Conservation (phyloP, 805 yeast species). For the Candida nitratophila region DNA sequence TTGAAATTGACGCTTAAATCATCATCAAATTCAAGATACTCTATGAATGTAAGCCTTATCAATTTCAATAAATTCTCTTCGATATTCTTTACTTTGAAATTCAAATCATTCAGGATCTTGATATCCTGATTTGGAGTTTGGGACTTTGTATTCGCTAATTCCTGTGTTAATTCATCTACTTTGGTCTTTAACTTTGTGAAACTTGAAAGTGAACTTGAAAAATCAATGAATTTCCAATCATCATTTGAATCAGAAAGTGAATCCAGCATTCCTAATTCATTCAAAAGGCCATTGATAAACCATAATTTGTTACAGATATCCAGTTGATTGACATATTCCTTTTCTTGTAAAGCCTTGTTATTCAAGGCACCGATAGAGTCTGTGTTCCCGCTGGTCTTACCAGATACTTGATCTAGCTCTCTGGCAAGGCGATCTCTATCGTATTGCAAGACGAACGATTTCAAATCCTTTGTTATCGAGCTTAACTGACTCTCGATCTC, state of each 20-base stretch:
- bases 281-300: constrained; percentile 23
- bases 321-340: constrained; percentile 16
- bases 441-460: constrained; percentile 1
- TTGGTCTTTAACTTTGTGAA: constrained; percentile 12
- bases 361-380: constrained; percentile 1
- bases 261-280: constrained; percentile 13
- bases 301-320: constrained; percentile 25
- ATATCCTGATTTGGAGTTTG: neutral
- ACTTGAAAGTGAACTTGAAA: constrained; percentile 8
- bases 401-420: neutral
- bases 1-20: constrained; percentile 7
- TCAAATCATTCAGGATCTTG: constrained; percentile 4
- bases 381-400: neutral
- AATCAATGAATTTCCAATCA: constrained; percentile 8
- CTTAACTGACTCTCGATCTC: neutral
- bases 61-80: constrained; percentile 5
- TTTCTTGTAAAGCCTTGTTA: constrained; percentile 4
- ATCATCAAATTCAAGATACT: constrained; percentile 11
- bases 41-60: constrained; percentile 4
- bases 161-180: neutral
- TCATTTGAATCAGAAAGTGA: constrained; percentile 2
- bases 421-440: constrained; percentile 1
- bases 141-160: neutral
- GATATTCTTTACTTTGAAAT: neutral
- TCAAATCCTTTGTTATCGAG: neutral